Percentiles rank a stretch among this genome's conserved stretches.
These are phyloP conservation scores for Dalbergia cochinchinensis DNA, from an alignment of 306 rosid genomes.

Conservation along the genomic window DNA sequence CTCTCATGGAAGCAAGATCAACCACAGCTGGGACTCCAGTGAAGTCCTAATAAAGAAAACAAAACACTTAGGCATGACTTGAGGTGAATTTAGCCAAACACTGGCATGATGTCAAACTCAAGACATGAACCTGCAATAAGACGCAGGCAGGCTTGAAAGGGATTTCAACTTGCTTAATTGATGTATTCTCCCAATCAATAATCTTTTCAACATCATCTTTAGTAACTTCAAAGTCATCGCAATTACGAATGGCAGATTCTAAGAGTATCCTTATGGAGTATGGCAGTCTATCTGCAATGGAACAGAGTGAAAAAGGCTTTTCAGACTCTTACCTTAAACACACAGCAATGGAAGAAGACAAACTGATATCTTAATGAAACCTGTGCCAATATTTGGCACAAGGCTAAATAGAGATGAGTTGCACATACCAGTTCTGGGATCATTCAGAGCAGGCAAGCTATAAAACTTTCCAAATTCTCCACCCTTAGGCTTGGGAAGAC, in stretches of 20 bases:
- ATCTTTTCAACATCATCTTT: slow-evolving; percentile 76
- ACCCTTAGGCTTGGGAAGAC: slow-evolving; percentile 63
- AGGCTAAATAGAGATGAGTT: neutral
- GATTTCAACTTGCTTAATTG: slow-evolving; percentile 71
- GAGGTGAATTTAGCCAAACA: too few relatives aligned
- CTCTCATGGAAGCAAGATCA: slow-evolving; percentile 84
- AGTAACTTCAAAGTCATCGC: slow-evolving; percentile 70
- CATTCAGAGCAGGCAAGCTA: slow-evolving; percentile 75
- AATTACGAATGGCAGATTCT: slow-evolving; percentile 80
- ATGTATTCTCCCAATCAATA: slow-evolving; percentile 71
- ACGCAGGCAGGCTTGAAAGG: slow-evolving; percentile 85
- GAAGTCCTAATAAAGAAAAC: slow-evolving; percentile 56
- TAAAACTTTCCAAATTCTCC: slow-evolving; percentile 77
- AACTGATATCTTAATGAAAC: too few relatives aligned
- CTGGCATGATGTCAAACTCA: too few relatives aligned
- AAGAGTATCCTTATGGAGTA: slow-evolving; percentile 75
- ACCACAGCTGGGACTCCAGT: slow-evolving; percentile 80
- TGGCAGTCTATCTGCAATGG: slow-evolving; percentile 65
- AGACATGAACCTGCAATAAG: slow-evolving; percentile 61
- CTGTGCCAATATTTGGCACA: too few relatives aligned
- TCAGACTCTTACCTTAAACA: too few relatives aligned
- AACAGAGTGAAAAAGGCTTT: too few relatives aligned
- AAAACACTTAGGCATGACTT: neutral
- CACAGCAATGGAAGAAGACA: too few relatives aligned
- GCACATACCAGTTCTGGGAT: slow-evolving; percentile 73